These are phyloP conservation scores for Suaeda aralocaspica DNA, from an alignment of 148 eudicot genomes.

Conservation along the genomic window DNA sequence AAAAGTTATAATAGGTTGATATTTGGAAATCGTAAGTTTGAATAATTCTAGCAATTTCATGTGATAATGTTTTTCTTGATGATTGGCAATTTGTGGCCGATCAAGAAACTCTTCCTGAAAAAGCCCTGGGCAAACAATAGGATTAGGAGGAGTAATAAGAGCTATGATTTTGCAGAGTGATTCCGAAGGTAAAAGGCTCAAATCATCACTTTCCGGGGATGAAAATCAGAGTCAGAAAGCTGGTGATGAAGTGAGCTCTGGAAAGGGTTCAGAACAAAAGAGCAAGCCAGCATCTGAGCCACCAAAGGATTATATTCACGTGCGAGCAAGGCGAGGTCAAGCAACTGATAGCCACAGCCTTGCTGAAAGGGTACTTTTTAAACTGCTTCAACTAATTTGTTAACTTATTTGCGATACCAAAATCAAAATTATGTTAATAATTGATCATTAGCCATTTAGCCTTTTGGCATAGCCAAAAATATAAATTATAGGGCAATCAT, in stretches of 20 bases:
- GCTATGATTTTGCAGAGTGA: conserved; percentile 46
- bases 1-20: too few relatives aligned
- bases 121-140: too few relatives aligned
- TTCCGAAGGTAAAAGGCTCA: conserved; percentile 61
- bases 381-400: background rate
- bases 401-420: background rate
- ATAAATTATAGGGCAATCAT: background rate
- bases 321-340: conserved; percentile 98
- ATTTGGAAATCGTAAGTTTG: too few relatives aligned
- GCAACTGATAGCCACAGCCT: conserved; percentile 96
- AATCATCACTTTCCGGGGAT: conserved; percentile 39
- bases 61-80: too few relatives aligned
- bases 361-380: conserved; percentile 76
- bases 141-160: too few relatives aligned
- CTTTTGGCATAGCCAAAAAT: too few relatives aligned
- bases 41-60: too few relatives aligned
- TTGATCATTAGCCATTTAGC: too few relatives aligned
- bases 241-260: conserved; percentile 48
- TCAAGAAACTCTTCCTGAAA: too few relatives aligned
- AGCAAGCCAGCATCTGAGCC: conserved; percentile 45
- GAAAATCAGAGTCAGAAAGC: conserved; percentile 47
- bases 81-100: too few relatives aligned
- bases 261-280: conserved; percentile 40
- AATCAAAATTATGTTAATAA: too few relatives aligned
- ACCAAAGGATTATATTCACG: conserved; percentile 90